A percentile compares a stretch with the other conserved stretches of the same genome.
phyloP scores from a whole-genome alignment of 148 eudicot genomes.

The Silene latifolia region DNA sequence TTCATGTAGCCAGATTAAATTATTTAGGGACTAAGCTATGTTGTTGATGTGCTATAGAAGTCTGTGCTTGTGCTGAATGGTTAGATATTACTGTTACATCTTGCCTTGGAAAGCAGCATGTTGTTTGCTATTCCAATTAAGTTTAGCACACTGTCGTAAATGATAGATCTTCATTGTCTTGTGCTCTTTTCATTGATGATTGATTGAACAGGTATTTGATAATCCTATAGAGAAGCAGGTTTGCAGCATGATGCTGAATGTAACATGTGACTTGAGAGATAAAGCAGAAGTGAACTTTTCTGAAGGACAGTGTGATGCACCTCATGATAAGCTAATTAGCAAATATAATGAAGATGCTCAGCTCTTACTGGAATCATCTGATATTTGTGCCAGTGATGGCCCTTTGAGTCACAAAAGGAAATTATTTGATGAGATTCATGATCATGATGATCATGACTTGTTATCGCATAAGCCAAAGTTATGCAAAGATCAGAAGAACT shows the following conservation, averaged over 20 bases:
- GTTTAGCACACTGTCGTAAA: background rate
- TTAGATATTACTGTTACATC: background rate
- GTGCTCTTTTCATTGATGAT: constrained; percentile 6
- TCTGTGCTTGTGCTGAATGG: background rate
- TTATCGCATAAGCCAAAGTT: constrained; percentile 37
- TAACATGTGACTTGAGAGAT: constrained; percentile 15
- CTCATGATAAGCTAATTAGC: constrained; percentile 36
- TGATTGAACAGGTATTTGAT: constrained; percentile 24
- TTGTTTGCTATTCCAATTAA: background rate
- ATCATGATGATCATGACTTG: constrained; percentile 22
- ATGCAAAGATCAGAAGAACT: constrained; percentile 32
- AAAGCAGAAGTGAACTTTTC: constrained; percentile 18
- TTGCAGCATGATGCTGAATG: constrained; percentile 37
- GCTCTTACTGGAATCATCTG: constrained; percentile 4
- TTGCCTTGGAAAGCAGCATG: background rate
- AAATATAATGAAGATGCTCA: no score
- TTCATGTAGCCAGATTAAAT: background rate
- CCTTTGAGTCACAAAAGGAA: constrained; percentile 46
- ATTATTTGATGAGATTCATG: constrained; percentile 30
- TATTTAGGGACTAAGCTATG: background rate
- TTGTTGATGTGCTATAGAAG: background rate
- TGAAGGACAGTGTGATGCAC: constrained; percentile 23
- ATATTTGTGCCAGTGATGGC: constrained; percentile 20
- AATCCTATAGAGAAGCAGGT: constrained; percentile 11
- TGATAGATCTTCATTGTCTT: background rate